Evolutionary conservation across 106 monocot species (phyloP).

Genomic region (Dioscorea dumetorum): DNA sequence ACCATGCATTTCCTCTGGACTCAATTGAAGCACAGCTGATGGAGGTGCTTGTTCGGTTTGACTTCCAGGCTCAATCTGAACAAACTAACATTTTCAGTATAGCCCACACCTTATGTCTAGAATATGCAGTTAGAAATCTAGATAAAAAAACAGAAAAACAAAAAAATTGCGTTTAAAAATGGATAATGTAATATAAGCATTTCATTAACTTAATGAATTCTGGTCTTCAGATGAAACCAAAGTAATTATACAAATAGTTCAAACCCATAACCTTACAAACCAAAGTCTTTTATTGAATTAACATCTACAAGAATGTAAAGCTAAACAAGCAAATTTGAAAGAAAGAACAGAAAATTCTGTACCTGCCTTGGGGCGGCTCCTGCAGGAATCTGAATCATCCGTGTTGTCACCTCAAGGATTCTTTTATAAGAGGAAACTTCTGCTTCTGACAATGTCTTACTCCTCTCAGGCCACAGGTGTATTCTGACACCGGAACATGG

Average conservation of each 20-base stretch:
- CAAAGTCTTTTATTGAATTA: no score
- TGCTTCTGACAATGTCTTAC: conserved; percentile 16
- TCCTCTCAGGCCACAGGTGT: conserved; percentile 89
- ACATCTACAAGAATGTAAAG: background rate
- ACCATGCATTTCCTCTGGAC: conserved; percentile 74
- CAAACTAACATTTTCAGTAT: background rate
- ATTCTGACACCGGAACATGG: conserved; percentile 93
- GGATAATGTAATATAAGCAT: no score
- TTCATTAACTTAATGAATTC: no score
- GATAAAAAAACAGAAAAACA: no score
- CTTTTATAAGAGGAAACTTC: conserved; percentile 27
- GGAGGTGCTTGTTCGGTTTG: conserved; percentile 97
- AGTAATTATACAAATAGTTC: no score
- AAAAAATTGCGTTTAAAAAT: no score
- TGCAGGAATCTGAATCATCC: conserved; percentile 84
- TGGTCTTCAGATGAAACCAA: no score
- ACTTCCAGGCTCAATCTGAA: conserved; percentile 95
- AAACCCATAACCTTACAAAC: no score
- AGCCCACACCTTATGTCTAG: no score
- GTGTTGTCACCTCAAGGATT: conserved; percentile 84
- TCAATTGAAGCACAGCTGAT: conserved; percentile 70
- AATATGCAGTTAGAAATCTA: no score
- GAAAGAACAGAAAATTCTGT: background rate
- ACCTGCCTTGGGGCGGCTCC: conserved; percentile 98
- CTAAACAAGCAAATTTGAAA: background rate